phyloP scores from a whole-genome alignment of 1,284 basidiomycete genomes.

The Sparassis latifolia region DNA sequence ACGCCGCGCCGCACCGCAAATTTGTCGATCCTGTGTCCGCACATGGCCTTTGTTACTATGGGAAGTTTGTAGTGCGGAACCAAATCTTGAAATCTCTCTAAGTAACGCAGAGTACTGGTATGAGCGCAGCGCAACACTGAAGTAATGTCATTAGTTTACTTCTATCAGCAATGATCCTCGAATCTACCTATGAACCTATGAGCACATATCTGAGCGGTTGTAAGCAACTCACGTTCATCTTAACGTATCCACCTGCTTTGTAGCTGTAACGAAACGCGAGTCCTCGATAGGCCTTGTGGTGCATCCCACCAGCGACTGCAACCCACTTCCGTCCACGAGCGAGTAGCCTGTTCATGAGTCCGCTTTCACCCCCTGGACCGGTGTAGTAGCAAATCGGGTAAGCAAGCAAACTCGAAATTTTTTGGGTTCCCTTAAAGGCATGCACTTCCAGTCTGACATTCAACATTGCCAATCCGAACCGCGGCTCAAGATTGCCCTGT shows the following conservation, averaged over 20 bases:
- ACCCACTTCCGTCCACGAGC: slow-evolving; percentile 49
- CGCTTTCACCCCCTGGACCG: slow-evolving; percentile 28
- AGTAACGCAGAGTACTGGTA: background rate
- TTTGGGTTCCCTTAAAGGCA: slow-evolving; percentile 36
- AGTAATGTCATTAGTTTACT: slow-evolving; percentile 24
- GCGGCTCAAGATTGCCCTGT: slow-evolving; percentile 21
- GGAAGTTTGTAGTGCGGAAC: slow-evolving; percentile 26
- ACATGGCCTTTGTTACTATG: slow-evolving; percentile 21
- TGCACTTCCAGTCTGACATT: slow-evolving; percentile 34
- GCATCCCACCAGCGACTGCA: slow-evolving; percentile 38
- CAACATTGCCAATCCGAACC: slow-evolving; percentile 34
- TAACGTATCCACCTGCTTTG: slow-evolving; percentile 25
- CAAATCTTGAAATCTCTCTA: slow-evolving; percentile 24
- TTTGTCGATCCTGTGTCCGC: slow-evolving; percentile 23
- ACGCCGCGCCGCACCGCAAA: slow-evolving; percentile 17
- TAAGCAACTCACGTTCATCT: slow-evolving; percentile 36
- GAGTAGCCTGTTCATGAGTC: slow-evolving; percentile 33
- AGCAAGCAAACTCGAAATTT: slow-evolving; percentile 41
- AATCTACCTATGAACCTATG: slow-evolving; percentile 19
- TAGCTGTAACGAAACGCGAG: slow-evolving; percentile 16
- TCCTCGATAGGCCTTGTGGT: slow-evolving; percentile 50
- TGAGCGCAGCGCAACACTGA: slow-evolving; percentile 1
- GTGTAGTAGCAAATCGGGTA: slow-evolving; percentile 49
- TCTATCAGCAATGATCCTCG: slow-evolving; percentile 52
- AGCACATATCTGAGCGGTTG: background rate